phyloP scores from a whole-genome alignment of 305 asterid species.

The Lippia alba region DNA sequence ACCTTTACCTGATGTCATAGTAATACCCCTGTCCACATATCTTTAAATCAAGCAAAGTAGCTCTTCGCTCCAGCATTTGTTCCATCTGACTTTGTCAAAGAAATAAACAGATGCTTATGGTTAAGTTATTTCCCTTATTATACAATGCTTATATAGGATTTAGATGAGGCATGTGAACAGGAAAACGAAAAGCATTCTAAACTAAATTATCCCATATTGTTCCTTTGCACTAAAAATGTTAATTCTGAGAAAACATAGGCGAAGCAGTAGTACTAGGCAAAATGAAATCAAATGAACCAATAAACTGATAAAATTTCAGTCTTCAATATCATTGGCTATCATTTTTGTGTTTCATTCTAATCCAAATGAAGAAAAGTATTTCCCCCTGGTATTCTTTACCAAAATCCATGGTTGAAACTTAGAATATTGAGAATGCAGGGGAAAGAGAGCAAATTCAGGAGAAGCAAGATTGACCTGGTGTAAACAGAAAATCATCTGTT shows the following conservation, averaged over 20 bases:
- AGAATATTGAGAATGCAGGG: constrained; percentile 1
- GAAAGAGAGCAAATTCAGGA: constrained; percentile 24
- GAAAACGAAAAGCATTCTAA: neutral
- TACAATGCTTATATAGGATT: neutral
- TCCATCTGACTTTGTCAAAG: constrained; percentile 9
- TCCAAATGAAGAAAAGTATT: constrained; percentile 6
- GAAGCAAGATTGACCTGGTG: constrained; percentile 29
- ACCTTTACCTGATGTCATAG: neutral
- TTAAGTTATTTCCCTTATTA: neutral
- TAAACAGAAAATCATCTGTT: constrained; percentile 4
- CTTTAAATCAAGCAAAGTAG: constrained; percentile 21
- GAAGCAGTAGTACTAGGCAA: neutral
- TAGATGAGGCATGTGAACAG: neutral
- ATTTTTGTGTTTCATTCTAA: constrained; percentile 7
- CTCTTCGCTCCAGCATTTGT: constrained; percentile 5
- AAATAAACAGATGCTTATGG: neutral
- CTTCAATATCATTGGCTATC: constrained; percentile 4
- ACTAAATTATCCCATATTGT: neutral
- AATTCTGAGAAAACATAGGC: neutral
- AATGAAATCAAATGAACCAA: constrained; percentile 7
- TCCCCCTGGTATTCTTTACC: neutral
- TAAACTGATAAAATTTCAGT: neutral
- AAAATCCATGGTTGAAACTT: neutral
- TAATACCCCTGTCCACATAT: neutral
- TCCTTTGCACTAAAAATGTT: neutral